These are phyloP conservation scores for Vaccinium darrowii DNA, from an alignment of 148 eudicot species.

Conservation along the genomic window DNA sequence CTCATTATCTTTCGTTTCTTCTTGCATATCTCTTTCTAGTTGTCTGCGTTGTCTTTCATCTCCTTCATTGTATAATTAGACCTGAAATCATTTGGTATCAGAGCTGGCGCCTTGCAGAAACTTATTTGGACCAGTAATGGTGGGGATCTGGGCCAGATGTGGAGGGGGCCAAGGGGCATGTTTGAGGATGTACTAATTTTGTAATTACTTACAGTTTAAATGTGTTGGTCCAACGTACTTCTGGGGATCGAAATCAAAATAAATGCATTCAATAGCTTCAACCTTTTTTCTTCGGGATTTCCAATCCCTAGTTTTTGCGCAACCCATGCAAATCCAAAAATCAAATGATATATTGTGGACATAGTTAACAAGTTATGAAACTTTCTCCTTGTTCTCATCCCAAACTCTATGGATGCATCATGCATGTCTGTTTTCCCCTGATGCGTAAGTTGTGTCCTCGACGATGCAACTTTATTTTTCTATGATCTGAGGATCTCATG, in stretches of 20 bases:
- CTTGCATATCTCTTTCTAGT: too few species aligned
- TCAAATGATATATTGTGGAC: neutral
- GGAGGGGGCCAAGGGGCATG: neutral
- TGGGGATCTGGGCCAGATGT: neutral
- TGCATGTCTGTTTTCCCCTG: neutral
- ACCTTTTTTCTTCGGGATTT: neutral
- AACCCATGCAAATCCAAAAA: neutral
- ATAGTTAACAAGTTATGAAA: neutral
- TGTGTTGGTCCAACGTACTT: neutral
- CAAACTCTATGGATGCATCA: neutral
- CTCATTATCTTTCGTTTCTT: too few species aligned
- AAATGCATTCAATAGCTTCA: neutral
- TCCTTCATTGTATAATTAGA: too few species aligned
- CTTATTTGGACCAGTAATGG: too few species aligned
- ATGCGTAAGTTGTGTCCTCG: conserved; percentile 4
- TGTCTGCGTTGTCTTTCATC: too few species aligned
- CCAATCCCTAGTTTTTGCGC: neutral
- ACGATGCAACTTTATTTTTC: neutral
- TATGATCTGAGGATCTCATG: neutral
- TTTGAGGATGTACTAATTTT: neutral
- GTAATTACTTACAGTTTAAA: neutral
- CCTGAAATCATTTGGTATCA: too few species aligned
- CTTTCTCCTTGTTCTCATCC: neutral
- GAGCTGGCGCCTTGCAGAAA: too few species aligned
- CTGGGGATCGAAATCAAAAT: neutral